Conservation (phyloP, 139 green algal species). For the Chlamydomonas sphaeroides region DNA sequence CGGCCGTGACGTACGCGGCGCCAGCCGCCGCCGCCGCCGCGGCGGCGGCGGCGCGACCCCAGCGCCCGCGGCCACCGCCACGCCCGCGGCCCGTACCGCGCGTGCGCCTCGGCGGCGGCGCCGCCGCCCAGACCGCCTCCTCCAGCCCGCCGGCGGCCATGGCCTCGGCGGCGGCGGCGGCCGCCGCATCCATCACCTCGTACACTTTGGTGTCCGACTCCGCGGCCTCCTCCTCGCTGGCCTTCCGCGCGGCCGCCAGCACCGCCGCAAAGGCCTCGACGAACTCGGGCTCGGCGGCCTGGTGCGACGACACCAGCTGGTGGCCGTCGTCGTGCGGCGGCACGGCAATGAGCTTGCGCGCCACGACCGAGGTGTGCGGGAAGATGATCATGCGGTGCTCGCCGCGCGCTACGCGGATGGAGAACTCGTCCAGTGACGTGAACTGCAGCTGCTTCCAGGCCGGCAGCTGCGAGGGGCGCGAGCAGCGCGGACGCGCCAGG, state of each 20-base stretch:
- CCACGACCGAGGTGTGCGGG: conserved; percentile 69
- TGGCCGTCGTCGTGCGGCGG: conserved; percentile 11
- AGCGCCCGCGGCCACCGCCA: background rate
- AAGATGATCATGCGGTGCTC: conserved; percentile 87
- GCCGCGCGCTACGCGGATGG: conserved; percentile 59
- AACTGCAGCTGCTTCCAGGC: conserved; percentile 62
- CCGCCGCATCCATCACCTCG: conserved; percentile 13
- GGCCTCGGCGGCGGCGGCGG: conserved; percentile 11
- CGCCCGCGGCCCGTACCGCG: background rate
- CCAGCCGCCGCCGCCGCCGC: background rate
- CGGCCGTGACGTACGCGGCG: too few species aligned
- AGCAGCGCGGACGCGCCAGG: background rate
- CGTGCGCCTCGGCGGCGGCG: too few species aligned
- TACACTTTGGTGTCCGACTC: background rate
- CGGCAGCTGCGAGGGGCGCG: background rate
- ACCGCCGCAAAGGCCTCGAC: background rate
- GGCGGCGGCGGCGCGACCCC: background rate
- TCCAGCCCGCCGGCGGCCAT: too few species aligned
- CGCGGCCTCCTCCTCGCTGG: background rate
- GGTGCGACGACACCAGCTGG: conserved; percentile 10
- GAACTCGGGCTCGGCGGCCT: conserved; percentile 22
- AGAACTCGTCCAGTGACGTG: conserved; percentile 45
- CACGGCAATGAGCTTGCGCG: background rate
- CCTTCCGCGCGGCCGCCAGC: background rate
- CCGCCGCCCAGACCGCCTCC: too few species aligned